Evolutionary conservation across 768 basidiomycete genomes (phyloP).

Genomic region (Suillus alpinus): DNA sequence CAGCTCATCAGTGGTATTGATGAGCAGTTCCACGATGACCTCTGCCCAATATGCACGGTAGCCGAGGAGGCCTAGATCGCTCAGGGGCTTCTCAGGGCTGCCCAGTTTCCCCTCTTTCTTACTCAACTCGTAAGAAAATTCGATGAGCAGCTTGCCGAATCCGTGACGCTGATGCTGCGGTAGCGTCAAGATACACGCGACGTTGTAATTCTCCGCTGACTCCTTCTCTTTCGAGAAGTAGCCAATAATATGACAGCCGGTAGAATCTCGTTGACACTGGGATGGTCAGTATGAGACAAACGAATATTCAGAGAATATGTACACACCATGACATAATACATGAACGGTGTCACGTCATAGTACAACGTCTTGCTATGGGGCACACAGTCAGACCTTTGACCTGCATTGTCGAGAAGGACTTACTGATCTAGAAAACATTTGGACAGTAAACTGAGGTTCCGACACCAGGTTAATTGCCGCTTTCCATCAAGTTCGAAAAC

Average conservation of each 20-base stretch:
- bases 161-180: slow-evolving; percentile 97
- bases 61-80: slow-evolving; percentile 87
- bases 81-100: slow-evolving; percentile 96
- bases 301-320: slow-evolving; percentile 4
- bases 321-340: slow-evolving; percentile 98
- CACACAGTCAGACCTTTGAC: neutral
- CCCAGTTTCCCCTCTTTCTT: slow-evolving; percentile 96
- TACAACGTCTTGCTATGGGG: slow-evolving; percentile 87
- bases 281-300: slow-evolving; percentile 13
- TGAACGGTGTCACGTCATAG: slow-evolving; percentile 99
- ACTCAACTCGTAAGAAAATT: slow-evolving; percentile 97
- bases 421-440: slow-evolving; percentile 99
- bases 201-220: slow-evolving; percentile 95
- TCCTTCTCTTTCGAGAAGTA: slow-evolving; percentile 99
- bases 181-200: slow-evolving; percentile 97
- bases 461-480: slow-evolving; percentile 93
- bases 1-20: slow-evolving; percentile 69
- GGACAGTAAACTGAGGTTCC: slow-evolving; percentile 92
- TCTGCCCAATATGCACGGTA: slow-evolving; percentile 99
- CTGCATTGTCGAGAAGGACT: slow-evolving; percentile 31
- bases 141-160: slow-evolving; percentile 93
- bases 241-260: slow-evolving; percentile 91
- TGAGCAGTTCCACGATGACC: slow-evolving; percentile 86
- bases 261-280: slow-evolving; percentile 80
- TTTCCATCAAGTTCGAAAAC: slow-evolving; percentile 99